Evolutionary conservation across 257 asterid species (phyloP).

Genomic region (Lycium barbarum): DNA sequence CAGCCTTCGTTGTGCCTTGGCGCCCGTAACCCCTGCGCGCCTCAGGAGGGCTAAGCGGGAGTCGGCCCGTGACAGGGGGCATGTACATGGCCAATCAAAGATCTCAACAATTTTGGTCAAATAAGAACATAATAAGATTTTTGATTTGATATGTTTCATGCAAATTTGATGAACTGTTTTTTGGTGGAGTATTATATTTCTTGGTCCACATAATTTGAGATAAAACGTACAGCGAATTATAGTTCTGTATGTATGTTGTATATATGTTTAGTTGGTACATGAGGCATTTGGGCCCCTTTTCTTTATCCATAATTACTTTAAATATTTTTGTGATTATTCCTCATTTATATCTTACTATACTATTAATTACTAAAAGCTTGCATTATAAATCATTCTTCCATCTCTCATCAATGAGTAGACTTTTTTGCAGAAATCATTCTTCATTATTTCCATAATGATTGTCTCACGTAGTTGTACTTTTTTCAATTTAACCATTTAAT

Average conservation of each 20-base stretch:
- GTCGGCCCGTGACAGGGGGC: no score
- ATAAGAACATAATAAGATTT: background rate
- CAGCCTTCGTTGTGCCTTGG: no score
- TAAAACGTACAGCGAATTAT: conserved; percentile 15
- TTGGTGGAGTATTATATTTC: background rate
- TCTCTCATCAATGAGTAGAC: conserved; percentile 1
- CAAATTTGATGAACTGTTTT: conserved; percentile 7
- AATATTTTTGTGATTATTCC: conserved; percentile 18
- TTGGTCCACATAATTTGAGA: background rate
- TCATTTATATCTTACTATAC: background rate
- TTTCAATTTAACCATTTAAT: background rate
- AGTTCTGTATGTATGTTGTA: background rate
- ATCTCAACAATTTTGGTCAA: conserved; percentile 23
- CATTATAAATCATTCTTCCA: background rate
- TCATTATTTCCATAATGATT: background rate
- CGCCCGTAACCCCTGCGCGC: no score
- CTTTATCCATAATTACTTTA: conserved; percentile 1
- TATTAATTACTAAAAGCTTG: background rate
- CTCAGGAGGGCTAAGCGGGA: no score
- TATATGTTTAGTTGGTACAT: background rate
- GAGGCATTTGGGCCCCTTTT: conserved; percentile 24
- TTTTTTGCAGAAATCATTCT: background rate
- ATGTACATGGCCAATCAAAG: conserved; percentile 31
- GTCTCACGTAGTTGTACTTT: background rate
- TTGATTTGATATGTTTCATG: conserved; percentile 14